Conservation (phyloP, 2,329 filamentous ascomycete species). For the Ophiostoma piceae region DNA sequence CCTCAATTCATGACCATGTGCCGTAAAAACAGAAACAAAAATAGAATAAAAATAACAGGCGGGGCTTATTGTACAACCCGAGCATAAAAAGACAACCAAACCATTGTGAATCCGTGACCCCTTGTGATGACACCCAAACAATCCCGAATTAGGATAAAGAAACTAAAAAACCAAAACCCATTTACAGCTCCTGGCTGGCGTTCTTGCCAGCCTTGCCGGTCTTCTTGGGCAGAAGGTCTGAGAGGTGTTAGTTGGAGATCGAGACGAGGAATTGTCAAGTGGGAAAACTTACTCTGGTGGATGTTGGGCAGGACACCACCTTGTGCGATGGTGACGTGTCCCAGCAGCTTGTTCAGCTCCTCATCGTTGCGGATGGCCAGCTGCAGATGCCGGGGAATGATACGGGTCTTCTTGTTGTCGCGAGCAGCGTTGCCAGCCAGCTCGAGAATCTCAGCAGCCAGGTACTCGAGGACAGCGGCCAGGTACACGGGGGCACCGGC, state of each 20-base stretch:
- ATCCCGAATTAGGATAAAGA: slow-evolving; percentile 55
- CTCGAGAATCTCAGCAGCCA: slow-evolving; percentile 97
- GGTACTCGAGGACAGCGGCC: slow-evolving; percentile 95
- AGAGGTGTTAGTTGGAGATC: slow-evolving; percentile 28
- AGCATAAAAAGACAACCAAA: slow-evolving; percentile 60
- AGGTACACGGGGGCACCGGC: slow-evolving; percentile 96
- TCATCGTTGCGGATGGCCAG: slow-evolving; percentile 99
- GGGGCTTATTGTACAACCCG: slow-evolving; percentile 69
- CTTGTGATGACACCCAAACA: slow-evolving; percentile 75
- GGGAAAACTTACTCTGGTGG: slow-evolving; percentile 77
- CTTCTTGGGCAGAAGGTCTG: slow-evolving; percentile 99
- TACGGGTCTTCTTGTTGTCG: slow-evolving; percentile 99
- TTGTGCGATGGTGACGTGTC: slow-evolving; percentile 93
- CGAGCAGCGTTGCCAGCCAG: slow-evolving; percentile 97
- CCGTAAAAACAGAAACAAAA: slow-evolving; percentile 37
- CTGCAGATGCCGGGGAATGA: slow-evolving; percentile 97
- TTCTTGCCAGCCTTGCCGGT: slow-evolving; percentile 91
- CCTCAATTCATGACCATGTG: slow-evolving; percentile 60
- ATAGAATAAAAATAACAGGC: slow-evolving; percentile 33
- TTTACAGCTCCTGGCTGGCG: slow-evolving; percentile 88
- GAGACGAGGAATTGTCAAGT: background rate
- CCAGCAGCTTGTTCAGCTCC: slow-evolving; percentile 98
- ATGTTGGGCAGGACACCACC: slow-evolving; percentile 98
- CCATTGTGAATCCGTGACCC: slow-evolving; percentile 69
- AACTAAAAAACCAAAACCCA: slow-evolving; percentile 44